Conservation (phyloP, 495 filamentous ascomycete species). For the Aspergillus carlsbadensis region DNA sequence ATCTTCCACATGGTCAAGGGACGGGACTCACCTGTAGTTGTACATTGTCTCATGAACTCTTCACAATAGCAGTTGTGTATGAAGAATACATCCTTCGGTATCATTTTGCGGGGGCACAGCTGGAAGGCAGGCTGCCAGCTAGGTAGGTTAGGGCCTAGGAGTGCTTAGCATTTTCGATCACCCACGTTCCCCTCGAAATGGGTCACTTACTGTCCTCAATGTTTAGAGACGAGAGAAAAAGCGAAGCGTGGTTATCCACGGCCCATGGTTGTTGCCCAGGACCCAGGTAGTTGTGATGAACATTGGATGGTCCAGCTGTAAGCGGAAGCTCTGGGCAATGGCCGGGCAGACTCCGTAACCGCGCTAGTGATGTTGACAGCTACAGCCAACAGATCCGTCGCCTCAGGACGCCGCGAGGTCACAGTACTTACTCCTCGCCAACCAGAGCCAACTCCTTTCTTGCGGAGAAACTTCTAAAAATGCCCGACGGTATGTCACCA, state of each 20-base stretch:
- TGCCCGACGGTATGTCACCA: conserved; percentile 32
- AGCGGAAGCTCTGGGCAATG: conserved; percentile 19
- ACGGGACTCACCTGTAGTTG: no score
- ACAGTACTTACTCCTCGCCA: neutral
- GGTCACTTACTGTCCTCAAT: no score
- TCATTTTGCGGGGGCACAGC: no score
- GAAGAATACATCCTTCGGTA: no score
- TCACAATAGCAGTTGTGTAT: no score
- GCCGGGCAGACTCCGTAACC: conserved; percentile 17
- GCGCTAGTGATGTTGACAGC: conserved; percentile 46
- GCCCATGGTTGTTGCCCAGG: conserved; percentile 6
- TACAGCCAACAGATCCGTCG: conserved; percentile 18
- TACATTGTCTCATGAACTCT: no score
- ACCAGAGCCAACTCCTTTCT: neutral
- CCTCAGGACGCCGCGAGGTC: neutral
- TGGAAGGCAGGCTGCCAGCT: no score
- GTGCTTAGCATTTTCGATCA: no score
- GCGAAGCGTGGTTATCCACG: neutral
- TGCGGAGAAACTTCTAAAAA: conserved; percentile 18
- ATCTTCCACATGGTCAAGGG: no score
- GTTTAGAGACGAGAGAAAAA: neutral
- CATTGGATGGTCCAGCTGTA: neutral
- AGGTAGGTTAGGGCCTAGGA: no score
- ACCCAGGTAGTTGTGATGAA: no score
- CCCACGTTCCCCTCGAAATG: no score